phyloP scores from a whole-genome alignment of 768 basidiomycete species.

The Mycena venus region DNA sequence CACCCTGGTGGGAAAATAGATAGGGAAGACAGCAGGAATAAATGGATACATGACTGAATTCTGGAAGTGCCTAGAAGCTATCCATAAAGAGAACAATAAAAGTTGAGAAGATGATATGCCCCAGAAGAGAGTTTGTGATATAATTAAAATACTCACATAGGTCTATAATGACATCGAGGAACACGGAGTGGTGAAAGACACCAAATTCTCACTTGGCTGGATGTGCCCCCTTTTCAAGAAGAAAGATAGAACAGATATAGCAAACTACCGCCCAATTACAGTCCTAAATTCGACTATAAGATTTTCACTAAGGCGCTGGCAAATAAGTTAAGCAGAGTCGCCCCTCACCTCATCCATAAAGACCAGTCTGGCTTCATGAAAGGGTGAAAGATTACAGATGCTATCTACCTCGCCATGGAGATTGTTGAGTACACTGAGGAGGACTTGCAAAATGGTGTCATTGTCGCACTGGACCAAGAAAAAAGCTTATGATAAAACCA shows the following conservation, averaged over 20 bases:
- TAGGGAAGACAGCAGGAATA: too few relatives aligned
- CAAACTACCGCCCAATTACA: slow-evolving; percentile 37
- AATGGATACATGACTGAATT: too few relatives aligned
- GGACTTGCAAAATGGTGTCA: slow-evolving; percentile 31
- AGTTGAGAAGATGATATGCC: too few relatives aligned
- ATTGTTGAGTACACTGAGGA: slow-evolving; percentile 20
- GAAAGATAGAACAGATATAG: too few relatives aligned
- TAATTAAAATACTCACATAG: neutral
- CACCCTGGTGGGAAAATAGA: too few relatives aligned
- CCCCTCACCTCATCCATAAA: neutral
- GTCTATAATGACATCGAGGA: neutral
- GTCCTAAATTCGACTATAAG: slow-evolving; percentile 28
- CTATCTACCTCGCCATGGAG: slow-evolving; percentile 25
- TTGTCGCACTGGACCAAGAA: too few relatives aligned
- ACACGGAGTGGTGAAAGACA: neutral
- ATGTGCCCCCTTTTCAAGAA: too few relatives aligned
- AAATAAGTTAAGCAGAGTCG: slow-evolving; percentile 5
- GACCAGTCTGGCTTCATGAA: slow-evolving; percentile 43
- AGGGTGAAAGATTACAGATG: slow-evolving; percentile 34
- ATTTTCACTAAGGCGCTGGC: slow-evolving; percentile 25
- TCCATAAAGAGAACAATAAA: too few relatives aligned
- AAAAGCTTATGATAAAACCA: too few relatives aligned
- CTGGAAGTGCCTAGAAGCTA: too few relatives aligned
- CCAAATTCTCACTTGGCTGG: neutral
- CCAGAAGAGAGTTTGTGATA: neutral